phyloP scores from a whole-genome alignment of 495 filamentous ascomycete species.

The Geoglossum glabrum region DNA sequence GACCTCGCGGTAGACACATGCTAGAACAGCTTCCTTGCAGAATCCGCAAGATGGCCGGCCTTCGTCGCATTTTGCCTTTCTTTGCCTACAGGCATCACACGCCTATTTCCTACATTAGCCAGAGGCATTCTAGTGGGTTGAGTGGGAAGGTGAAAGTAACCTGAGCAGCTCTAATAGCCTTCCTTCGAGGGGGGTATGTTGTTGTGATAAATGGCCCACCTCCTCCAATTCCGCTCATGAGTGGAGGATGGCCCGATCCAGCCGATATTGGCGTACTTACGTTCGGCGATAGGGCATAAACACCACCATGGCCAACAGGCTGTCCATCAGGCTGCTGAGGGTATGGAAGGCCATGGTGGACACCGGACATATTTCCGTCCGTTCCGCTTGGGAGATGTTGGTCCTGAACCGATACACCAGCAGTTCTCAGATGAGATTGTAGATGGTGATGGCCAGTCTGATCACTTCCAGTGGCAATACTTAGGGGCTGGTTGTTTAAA shows the following conservation, averaged over 20 bases:
- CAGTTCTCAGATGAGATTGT: not conserved
- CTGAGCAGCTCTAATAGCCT: slow-evolving; percentile 5
- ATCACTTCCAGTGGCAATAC: not conserved
- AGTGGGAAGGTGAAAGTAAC: not conserved
- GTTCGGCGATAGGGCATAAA: not conserved
- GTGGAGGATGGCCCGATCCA: not conserved
- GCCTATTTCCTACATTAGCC: slow-evolving; percentile 23
- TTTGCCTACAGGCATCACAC: slow-evolving; percentile 43
- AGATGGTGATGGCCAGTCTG: not conserved
- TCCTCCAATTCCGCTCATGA: not conserved
- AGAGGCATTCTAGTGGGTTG: not conserved
- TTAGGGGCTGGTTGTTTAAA: not conserved
- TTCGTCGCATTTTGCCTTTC: slow-evolving; percentile 59
- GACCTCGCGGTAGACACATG: slow-evolving; percentile 45
- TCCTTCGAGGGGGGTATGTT: slow-evolving; percentile 2
- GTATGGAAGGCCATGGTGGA: not conserved
- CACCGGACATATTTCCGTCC: not conserved
- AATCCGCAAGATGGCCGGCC: slow-evolving; percentile 20
- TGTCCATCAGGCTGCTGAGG: not conserved
- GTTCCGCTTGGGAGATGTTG: not conserved
- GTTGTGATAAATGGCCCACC: not conserved
- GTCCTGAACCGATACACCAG: not conserved
- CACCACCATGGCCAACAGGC: not conserved
- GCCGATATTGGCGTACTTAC: not conserved
- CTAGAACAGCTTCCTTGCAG: slow-evolving; percentile 30